phyloP scores from a whole-genome alignment of 208 protist genomes.

The Leishmania tropica region DNA sequence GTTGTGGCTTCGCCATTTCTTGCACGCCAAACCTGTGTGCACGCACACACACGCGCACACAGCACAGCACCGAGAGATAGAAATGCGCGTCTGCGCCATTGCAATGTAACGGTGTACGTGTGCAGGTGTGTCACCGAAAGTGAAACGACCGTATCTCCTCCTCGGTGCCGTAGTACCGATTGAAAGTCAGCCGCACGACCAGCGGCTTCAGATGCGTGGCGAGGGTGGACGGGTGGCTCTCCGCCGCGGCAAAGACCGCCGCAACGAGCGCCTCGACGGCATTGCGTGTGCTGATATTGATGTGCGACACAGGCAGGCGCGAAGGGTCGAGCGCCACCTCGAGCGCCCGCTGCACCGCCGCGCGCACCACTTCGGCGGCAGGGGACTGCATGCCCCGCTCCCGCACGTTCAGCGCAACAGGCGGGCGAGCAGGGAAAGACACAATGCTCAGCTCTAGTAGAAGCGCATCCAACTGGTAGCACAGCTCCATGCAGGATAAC shows the following conservation, averaged over 20 bases:
- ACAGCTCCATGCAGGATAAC: constrained; percentile 65
- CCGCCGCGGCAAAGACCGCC: constrained; percentile 41
- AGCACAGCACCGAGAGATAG: not conserved
- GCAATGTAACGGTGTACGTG: not conserved
- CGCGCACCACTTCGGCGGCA: constrained; percentile 35
- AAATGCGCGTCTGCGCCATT: not conserved
- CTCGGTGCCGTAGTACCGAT: constrained; percentile 73
- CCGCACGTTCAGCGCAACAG: constrained; percentile 20
- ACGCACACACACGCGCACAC: not conserved
- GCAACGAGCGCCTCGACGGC: constrained; percentile 73
- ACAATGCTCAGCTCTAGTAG: constrained; percentile 60
- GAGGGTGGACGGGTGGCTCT: constrained; percentile 34
- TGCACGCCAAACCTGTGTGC: not conserved
- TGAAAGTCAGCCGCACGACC: constrained; percentile 77
- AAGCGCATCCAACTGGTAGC: constrained; percentile 62
- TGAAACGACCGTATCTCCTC: constrained; percentile 30
- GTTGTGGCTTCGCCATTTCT: not conserved
- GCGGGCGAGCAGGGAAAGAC: constrained; percentile 43
- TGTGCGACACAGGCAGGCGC: constrained; percentile 50
- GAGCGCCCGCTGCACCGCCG: constrained; percentile 49
- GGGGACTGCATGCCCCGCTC: constrained; percentile 31
- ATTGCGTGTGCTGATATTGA: constrained; percentile 55
- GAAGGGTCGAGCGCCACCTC: constrained; percentile 59
- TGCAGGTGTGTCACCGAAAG: constrained; percentile 16
- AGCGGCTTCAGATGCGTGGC: constrained; percentile 62